Evolutionary conservation across 2,329 filamentous ascomycete species (phyloP), one percentile per base, ranked within the genome.

Genomic region (Westerdykella ornata): DNA sequence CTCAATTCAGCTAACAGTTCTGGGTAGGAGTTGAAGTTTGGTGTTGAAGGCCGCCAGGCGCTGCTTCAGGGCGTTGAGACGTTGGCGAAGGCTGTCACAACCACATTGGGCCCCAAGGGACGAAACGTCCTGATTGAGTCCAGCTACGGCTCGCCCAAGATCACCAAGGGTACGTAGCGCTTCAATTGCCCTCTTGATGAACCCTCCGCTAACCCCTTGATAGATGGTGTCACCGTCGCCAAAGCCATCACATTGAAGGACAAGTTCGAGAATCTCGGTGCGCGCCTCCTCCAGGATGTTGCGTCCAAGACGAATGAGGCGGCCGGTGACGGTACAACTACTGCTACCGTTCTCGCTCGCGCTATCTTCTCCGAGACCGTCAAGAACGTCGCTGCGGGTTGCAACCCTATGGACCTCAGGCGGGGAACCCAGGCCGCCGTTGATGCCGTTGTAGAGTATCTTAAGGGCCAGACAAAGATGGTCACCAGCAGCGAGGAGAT

Each of bases 301-400:
- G 92, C 92, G 62, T 92, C 87, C 66, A 98, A 98, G 83, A 98
- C 92, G 67, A 98, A 98, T 77, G 92, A 98, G 75, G 83, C 88
- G 58, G 92, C 92, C 56, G 92, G 92, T 84, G 92, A 98, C 70
- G 92, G 92, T 72, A 98, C 92, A 60, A 98, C 92, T 53, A 95
- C 89, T 53, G 92, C 92, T 53, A 98, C 92, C 51, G 92, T 97
- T 56, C 87, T 98, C 56, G 92, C 88, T 59, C 87, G 88, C 59
- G 86, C 89, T 68, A 98, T 98, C 74, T 98, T 98, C 81, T 94
- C 92, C 71, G 92, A 98, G 80, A 97, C 90, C 41, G 92, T 97
- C 68, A 98, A 98, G 84, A 98, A 98, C 70, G 92, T 98, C 53
- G 92, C 92, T 54, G 92, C 92, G 51, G 92, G 92, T 65, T 98